Evolutionary conservation across 352 stramenopile species (phyloP), one percentile per base, ranked within the genome.

Genomic region (Thalassiosira exigua): DNA sequence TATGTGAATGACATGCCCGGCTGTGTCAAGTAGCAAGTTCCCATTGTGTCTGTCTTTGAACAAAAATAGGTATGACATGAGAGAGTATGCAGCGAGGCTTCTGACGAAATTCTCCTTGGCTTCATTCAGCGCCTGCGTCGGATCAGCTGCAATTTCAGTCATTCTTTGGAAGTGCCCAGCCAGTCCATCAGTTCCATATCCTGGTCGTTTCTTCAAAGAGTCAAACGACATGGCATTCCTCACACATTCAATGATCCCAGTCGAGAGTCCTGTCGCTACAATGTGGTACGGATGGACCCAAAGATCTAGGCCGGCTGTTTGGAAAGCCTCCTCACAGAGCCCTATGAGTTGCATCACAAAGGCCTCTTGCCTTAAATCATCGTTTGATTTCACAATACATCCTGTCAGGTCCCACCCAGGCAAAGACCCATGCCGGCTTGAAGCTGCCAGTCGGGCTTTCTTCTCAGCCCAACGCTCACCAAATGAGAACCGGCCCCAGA

Each of bases 381-480:
- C 98, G 78, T 99, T 98, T 32, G 95, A 98, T 81, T 99, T 99
- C 30, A 98, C 96, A 81, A 99, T 98, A 82, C 99, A 96, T 19
- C 94, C 96, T 21, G 96, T 90, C 48, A 98, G 95, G 72, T 98
- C 95, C 95, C 95, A 99, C 5, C 94, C 95, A 4, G 94, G 88
- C 19, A 95, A 73, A 14, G 95, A 91, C 19, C 95, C 96, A 51
- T 96, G 95, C 27, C 93, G 92, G 46, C 95, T 98, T 3, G 86
- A 88, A 21, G 91, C 90, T 26, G 91, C 88, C 53, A 99, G 77
- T 19, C 96, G 92, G 12, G 50, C 50, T 3, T 96, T 93, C 75
- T 98, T 98, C 4, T 96, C 96, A 12, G 88, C 93, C 96, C 97
- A 98, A 29, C 95, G 96, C 82, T 99, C 97, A 14, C 96, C 96